These are phyloP conservation scores for Kalmusia sp. DNA, from an alignment of 2,329 filamentous ascomycete species.

Conservation along the genomic window DNA sequence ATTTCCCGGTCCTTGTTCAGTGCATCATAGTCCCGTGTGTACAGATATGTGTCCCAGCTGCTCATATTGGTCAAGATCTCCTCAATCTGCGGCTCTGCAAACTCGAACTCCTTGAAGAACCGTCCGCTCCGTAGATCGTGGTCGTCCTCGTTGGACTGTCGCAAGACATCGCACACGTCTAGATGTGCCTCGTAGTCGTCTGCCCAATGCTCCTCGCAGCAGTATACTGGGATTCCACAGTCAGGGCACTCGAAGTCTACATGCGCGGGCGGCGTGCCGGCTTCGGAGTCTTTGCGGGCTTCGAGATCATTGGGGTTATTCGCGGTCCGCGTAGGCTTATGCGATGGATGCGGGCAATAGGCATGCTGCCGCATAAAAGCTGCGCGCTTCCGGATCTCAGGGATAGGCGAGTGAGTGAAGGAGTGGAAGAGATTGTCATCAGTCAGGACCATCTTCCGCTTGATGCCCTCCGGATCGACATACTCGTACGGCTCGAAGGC, in stretches of 20 bases:
- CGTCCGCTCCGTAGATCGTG: constrained; percentile 91
- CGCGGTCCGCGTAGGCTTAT: constrained; percentile 76
- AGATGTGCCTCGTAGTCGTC: constrained; percentile 94
- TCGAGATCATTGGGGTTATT: constrained; percentile 70
- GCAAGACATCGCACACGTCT: constrained; percentile 87
- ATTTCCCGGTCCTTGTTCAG: constrained; percentile 90
- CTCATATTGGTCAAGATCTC: constrained; percentile 96
- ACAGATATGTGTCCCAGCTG: constrained; percentile 97
- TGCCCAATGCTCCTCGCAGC: constrained; percentile 93
- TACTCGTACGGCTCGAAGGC: constrained; percentile 45
- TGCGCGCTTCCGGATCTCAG: constrained; percentile 84
- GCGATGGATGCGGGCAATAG: constrained; percentile 88
- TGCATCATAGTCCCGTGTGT: constrained; percentile 88
- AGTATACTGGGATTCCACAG: constrained; percentile 92
- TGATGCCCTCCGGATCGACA: constrained; percentile 42
- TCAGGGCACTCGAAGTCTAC: constrained; percentile 95
- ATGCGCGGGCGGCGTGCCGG: constrained; percentile 73
- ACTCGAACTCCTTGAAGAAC: constrained; percentile 92
- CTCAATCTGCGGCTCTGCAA: constrained; percentile 87
- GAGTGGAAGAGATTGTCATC: constrained; percentile 91
- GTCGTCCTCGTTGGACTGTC: constrained; percentile 97
- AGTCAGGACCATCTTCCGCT: constrained; percentile 59
- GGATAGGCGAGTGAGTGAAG: constrained; percentile 86
- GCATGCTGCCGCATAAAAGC: constrained; percentile 93
- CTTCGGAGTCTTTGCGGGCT: constrained; percentile 62